A percentile compares a stretch with the other conserved stretches of the same genome.
Conservation (phyloP, 2,329 filamentous ascomycete species). For the Phaeophleospora eucalypticola region DNA sequence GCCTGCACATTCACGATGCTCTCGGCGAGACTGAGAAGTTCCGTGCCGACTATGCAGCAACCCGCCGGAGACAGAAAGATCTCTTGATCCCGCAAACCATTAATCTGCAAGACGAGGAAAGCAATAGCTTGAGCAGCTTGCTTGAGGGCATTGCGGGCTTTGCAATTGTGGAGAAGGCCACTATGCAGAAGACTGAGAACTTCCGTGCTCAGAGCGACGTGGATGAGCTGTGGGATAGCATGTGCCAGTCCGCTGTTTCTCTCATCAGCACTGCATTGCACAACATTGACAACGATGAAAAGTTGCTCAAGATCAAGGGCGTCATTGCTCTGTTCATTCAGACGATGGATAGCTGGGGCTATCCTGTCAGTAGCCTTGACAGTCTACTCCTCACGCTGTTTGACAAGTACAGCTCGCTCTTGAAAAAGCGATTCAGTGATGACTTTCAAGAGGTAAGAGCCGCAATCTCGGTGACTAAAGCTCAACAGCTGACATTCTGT, state of each 20-base stretch:
- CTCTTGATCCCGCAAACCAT: constrained; percentile 74
- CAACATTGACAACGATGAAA: constrained; percentile 81
- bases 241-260: constrained; percentile 82
- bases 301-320: constrained; percentile 90
- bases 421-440: constrained; percentile 87
- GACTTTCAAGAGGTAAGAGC: constrained; percentile 81
- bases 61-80: constrained; percentile 86
- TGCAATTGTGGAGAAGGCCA: constrained; percentile 91
- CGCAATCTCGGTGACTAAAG: background rate
- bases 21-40: constrained; percentile 91
- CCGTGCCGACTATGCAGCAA: constrained; percentile 84
- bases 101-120: constrained; percentile 75
- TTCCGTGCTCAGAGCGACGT: constrained; percentile 81
- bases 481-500: constrained; percentile 2
- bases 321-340: constrained; percentile 92
- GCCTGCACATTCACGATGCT: constrained; percentile 92
- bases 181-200: constrained; percentile 80
- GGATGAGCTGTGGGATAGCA: constrained; percentile 98
- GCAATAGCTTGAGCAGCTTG: constrained; percentile 79
- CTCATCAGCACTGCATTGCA: constrained; percentile 76
- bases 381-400: constrained; percentile 84
- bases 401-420: constrained; percentile 84
- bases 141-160: constrained; percentile 94
- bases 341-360: constrained; percentile 96
- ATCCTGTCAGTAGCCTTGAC: constrained; percentile 76